Percentiles rank a stretch among this genome's conserved stretches.
phyloP scores from a whole-genome alignment of 139 green algal species.

The Coccomyxa sp. region DNA sequence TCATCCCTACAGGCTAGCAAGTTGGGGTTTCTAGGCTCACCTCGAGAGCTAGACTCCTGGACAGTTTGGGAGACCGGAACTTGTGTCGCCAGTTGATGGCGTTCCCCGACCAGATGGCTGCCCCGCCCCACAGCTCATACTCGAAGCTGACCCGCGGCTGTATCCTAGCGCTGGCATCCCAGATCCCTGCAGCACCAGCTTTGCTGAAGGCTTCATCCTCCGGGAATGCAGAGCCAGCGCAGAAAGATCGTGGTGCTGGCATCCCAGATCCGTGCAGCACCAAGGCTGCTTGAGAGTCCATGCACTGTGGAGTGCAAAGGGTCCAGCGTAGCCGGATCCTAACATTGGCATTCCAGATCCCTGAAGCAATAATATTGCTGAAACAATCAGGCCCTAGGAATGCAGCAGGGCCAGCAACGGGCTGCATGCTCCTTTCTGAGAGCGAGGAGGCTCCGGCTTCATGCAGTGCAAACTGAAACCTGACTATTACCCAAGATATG shows the following conservation, averaged over 20 bases:
- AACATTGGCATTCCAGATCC: not conserved
- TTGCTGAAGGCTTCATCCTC: not conserved
- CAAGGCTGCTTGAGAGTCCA: not conserved
- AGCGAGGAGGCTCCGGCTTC: no score
- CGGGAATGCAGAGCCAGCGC: not conserved
- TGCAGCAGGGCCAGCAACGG: no score
- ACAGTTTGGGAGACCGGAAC: constrained; percentile 6
- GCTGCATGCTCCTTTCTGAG: no score
- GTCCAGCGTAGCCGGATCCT: constrained; percentile 1
- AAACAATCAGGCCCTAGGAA: not conserved
- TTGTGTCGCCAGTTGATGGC: constrained; percentile 4
- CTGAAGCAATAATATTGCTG: not conserved
- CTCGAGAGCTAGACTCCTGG: constrained; percentile 9
- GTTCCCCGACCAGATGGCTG: constrained; percentile 13
- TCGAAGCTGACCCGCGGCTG: constrained; percentile 10
- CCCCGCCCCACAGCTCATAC: constrained; percentile 10
- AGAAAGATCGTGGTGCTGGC: not conserved
- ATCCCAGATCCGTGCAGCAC: not conserved
- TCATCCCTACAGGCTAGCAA: no score
- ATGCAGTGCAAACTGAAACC: no score
- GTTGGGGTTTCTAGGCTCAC: no score
- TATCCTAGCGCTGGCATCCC: not conserved
- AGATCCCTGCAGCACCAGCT: not conserved
- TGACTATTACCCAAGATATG: no score
- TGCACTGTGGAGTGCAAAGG: not conserved